These are phyloP conservation scores for slime mould (Dictyostelium discoideum) DNA, from an alignment of 78 protist genomes.

Conservation along the genomic window DNA sequence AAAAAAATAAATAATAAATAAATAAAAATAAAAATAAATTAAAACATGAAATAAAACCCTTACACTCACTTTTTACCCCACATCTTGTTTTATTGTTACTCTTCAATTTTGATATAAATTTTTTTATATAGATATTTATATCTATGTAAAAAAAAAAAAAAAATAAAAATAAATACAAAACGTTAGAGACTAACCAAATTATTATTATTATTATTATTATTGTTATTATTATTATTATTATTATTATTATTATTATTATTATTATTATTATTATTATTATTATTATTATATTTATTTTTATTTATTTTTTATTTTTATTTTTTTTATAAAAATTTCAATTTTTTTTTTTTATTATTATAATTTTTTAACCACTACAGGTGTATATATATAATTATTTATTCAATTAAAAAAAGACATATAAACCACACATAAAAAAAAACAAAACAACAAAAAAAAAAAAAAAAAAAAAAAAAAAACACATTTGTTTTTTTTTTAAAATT, in stretches of 20 bases:
- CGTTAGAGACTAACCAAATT: not conserved
- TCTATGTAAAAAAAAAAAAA: not conserved
- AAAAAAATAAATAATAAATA: not conserved
- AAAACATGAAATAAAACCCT: not conserved
- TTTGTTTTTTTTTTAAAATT: not conserved
- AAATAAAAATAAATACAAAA: too few species aligned
- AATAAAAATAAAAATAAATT: not conserved
- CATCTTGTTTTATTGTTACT: not conserved
- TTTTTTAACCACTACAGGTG: not conserved
- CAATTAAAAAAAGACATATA: not conserved
- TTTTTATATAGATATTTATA: not conserved
- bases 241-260: not conserved
- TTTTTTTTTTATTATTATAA: not conserved
- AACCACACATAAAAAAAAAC: not conserved
- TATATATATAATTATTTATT: not conserved
- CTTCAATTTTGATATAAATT: not conserved
- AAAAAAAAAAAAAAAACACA: not conserved
- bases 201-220: not conserved
- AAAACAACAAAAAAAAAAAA: not conserved
- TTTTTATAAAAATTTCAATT: not conserved
- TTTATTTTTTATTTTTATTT: not conserved
- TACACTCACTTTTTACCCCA: not conserved
- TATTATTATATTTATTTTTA: not conserved
- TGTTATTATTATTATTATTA: not conserved
- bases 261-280: not conserved